A percentile compares a stretch with the other conserved stretches of the same genome.
Conservation (phyloP, 257 asterid genomes). For the Solanum ahanhuiri region DNA sequence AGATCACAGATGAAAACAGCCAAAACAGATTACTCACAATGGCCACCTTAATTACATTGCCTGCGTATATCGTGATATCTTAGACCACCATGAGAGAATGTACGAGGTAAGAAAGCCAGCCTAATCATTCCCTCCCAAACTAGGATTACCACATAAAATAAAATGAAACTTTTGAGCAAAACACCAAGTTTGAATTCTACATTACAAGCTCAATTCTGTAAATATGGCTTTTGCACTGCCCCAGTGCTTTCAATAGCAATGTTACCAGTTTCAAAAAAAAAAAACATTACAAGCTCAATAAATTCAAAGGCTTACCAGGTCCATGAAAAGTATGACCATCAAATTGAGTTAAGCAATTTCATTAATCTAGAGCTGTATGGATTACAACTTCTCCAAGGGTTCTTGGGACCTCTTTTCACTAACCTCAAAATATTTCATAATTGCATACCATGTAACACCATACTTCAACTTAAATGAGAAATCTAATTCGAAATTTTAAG, state of each 20-base stretch:
- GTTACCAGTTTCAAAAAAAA: not conserved
- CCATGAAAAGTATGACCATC: not conserved
- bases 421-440: not conserved
- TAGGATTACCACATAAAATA: not conserved
- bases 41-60: not conserved
- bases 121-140: not conserved
- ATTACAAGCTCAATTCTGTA: not conserved
- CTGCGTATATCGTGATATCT: not conserved
- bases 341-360: not conserved
- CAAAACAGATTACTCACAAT: not conserved
- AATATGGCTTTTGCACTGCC: not conserved
- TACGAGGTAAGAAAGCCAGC: not conserved
- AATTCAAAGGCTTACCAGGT: not conserved
- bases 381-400: not conserved
- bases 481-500: not conserved
- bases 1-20: not conserved
- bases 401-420: not conserved
- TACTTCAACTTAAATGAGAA: not conserved
- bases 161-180: not conserved
- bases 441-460: not conserved
- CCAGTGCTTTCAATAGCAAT: not conserved
- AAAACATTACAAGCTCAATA: not conserved
- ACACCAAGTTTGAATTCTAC: not conserved
- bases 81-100: not conserved
- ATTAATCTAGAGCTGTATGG: not conserved